Percentiles rank a stretch among this genome's conserved stretches.
phyloP scores from a whole-genome alignment of 768 basidiomycete species.

The Scleroderma bovista region DNA sequence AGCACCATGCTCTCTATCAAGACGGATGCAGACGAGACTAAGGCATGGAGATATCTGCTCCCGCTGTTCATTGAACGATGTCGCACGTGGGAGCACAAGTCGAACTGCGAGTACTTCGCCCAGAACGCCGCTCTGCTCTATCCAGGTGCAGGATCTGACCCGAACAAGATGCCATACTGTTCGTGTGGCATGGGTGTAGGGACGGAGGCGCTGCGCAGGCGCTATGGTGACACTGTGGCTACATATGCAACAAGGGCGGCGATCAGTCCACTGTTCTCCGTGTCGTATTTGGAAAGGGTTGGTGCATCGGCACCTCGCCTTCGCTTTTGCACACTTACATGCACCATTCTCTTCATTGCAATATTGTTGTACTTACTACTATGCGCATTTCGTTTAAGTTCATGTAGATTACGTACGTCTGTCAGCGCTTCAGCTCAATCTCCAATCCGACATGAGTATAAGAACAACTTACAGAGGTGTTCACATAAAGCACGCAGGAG shows the following conservation, averaged over 20 bases:
- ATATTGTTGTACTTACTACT: too few species aligned
- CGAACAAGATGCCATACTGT: slow-evolving; percentile 41
- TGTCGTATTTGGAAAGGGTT: slow-evolving; percentile 42
- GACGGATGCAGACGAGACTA: slow-evolving; percentile 5
- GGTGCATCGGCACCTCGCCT: slow-evolving; percentile 14
- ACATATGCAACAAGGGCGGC: slow-evolving; percentile 43
- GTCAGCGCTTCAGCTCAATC: too few species aligned
- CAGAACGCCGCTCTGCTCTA: slow-evolving; percentile 31
- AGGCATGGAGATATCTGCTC: slow-evolving; percentile 43
- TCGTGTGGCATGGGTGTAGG: slow-evolving; percentile 49
- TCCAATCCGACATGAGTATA: too few species aligned
- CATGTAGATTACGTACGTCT: too few species aligned
- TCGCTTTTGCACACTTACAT: too few species aligned
- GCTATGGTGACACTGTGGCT: slow-evolving; percentile 38
- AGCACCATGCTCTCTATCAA: slow-evolving; percentile 8
- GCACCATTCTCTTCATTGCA: too few species aligned
- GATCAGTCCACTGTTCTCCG: slow-evolving; percentile 48
- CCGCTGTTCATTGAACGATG: slow-evolving; percentile 46
- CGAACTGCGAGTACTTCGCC: slow-evolving; percentile 39
- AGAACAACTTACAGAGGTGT: too few species aligned
- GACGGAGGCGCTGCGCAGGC: slow-evolving; percentile 30
- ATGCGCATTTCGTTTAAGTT: too few species aligned
- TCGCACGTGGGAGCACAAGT: slow-evolving; percentile 41
- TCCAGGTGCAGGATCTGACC: slow-evolving; percentile 17
- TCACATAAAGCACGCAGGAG: too few species aligned